Evolutionary conservation across 257 asterid species (phyloP), one percentile per base, ranked within the genome.

Genomic region (Scutellaria minor): DNA sequence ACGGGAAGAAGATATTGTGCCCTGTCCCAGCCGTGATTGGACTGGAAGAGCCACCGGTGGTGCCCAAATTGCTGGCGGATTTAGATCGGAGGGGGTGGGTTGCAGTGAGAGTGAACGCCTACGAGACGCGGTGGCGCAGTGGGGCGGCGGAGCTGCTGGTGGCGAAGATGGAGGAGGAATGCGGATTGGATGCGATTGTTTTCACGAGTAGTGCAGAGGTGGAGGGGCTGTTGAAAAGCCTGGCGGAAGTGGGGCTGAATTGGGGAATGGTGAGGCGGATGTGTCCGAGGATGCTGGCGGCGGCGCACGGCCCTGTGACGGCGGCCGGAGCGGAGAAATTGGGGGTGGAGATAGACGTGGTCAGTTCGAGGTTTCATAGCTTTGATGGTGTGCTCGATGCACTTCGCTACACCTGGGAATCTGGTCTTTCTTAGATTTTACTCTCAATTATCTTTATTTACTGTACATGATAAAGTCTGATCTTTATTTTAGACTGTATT

Each of bases 271-370:
- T 90, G 76, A 75, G 92, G 85, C 54, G 73, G 84, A 84, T 85
- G 84, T 88, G 89, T 31, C 98, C 96, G 42, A 55, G 78, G 66
- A 83, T 88, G 89, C 78, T 92, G 68, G 93, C 74, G 80, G 97
- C 92, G 20, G 96, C 96, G 41, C 96, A 91, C 48, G 96, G 97
- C 2, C 97, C 95, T 1, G 90, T 91, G n/a, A 89, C 95, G 53
- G 97, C 96, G 66, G 85, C 88, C 54, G 96, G 96, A 55, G 95
- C 96, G 66, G 92, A 88, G 83, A 79, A 70, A 39, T 69, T 91
- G 81, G 97, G 96, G 50, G 97, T 89, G 51, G 89, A 80, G 13
- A 75, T 91, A 72, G 96, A 91, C 75, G 88, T 89, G 79, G 95
- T 89, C 75, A 79, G 96, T 66, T 78, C 87, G 2, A 83, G 80